Base-by-base conservation (phyloP, 768 basidiomycete species). In the Boletellus sp. region DNA sequence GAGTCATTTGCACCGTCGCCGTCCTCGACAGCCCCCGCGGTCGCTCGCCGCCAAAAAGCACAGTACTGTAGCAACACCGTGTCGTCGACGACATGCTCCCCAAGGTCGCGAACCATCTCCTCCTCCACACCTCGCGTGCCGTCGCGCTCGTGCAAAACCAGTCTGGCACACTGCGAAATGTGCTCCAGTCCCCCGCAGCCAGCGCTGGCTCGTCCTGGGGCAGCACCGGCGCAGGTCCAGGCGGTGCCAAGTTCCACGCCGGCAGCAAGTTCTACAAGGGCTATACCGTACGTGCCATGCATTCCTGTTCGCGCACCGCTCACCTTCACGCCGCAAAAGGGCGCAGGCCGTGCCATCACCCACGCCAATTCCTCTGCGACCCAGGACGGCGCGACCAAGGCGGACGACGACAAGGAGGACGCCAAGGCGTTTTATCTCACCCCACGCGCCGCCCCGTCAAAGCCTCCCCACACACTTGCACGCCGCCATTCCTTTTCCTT, bases 61-160 rank as follows among this genome's bases (percentile, higher is more conserved):
- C 45, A 43, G 16, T 24, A 58, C 28, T 15, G 7, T 47, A 50
- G 11, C n/a, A n/a, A n/a, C 34, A 46, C 10, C 33, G 35, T 42
- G 43, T 50, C 44, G 60, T 57, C 19, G n/a, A n/a, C n/a, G n/a
- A n/a, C n/a, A 92, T 92, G 90, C 72, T 93, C 62, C 89, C 90
- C 44, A 89, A 90, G 69, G 84, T 87, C 71, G 84, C 87, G 26
- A 85, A 83, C n/a, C 81, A 85, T 44, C 74, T 92, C 45, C 70
- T 92, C 31, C 80, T 90, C 53, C 83, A 84, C 55, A 87, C 86
- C 0, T 78, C 84, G 13, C 84, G 89, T 61, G 87, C 85, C 15
- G 89, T 83, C 41, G 81, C 85, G 0, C 80, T 83, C 42, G 84
- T 86, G 48, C 87, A 90, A 58, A 82, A 83, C 53, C 87, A 87